phyloP scores from a whole-genome alignment of 345 rosid genomes.

The Euphorbia lathyris region DNA sequence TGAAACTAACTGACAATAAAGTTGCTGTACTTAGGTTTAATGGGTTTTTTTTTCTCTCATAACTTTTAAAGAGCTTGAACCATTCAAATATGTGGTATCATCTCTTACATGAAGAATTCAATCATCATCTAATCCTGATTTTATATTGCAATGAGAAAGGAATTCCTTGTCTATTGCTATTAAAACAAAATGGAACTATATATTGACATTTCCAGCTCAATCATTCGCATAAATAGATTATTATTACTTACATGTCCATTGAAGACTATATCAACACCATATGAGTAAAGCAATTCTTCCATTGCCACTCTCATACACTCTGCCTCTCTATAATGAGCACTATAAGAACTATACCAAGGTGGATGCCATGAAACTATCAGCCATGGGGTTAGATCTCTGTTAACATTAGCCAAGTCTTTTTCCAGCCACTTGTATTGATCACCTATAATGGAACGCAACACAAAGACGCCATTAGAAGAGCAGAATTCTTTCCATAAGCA shows the following conservation, averaged over 20 bases:
- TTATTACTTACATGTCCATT: slow-evolving; percentile 64
- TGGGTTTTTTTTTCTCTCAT: neutral
- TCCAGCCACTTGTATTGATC: slow-evolving; percentile 85
- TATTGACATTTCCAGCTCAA: neutral
- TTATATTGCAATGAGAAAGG: neutral
- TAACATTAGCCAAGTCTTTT: slow-evolving; percentile 50
- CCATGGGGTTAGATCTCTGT: slow-evolving; percentile 85
- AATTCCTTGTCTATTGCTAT: neutral
- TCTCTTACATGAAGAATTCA: neutral
- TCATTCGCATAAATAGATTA: neutral
- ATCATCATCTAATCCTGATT: neutral
- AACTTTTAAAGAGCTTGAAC: neutral
- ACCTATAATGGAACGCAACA: slow-evolving; percentile 38
- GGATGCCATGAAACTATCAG: slow-evolving; percentile 74
- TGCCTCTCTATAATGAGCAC: slow-evolving; percentile 74
- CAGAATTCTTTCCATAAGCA: neutral
- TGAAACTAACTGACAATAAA: neutral
- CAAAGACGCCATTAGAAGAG: neutral
- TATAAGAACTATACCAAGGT: slow-evolving; percentile 88
- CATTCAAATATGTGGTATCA: neutral
- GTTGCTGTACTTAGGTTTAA: neutral
- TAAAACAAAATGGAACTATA: neutral
- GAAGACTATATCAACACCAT: slow-evolving; percentile 76
- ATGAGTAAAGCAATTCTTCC: slow-evolving; percentile 67
- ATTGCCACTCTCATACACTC: slow-evolving; percentile 82